Evolutionary conservation across 1,284 basidiomycete genomes (phyloP).

Genomic region (Naganishia sp.): DNA sequence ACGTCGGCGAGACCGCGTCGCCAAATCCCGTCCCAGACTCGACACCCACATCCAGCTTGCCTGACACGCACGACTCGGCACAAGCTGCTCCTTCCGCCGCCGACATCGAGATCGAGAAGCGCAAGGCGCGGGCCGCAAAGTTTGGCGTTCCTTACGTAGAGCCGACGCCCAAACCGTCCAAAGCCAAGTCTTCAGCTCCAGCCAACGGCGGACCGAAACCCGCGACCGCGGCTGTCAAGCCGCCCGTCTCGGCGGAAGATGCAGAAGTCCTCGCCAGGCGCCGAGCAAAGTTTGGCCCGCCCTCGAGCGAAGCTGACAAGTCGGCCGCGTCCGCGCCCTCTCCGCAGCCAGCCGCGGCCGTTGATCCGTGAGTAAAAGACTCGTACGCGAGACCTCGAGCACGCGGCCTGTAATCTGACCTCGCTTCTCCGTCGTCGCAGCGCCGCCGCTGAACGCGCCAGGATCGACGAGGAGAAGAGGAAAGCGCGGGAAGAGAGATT

Average conservation of each 20-base stretch:
- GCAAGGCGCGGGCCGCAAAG: constrained; percentile 36
- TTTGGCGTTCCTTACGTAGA: constrained; percentile 36
- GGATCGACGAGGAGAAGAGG: constrained; percentile 6
- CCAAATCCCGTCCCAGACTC: constrained; percentile 1
- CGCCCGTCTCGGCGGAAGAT: not conserved
- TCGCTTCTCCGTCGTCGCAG: not conserved
- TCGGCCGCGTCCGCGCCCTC: not conserved
- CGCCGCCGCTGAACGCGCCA: not conserved
- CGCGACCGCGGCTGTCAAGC: not conserved
- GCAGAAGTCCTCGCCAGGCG: constrained; percentile 24
- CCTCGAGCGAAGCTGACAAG: not conserved
- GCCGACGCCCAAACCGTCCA: not conserved
- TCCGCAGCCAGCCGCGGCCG: not conserved
- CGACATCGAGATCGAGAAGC: constrained; percentile 35
- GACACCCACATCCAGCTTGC: not conserved
- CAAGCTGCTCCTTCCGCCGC: constrained; percentile 21
- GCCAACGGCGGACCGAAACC: not conserved
- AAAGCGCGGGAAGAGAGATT: constrained; percentile 11
- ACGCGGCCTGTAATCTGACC: not conserved
- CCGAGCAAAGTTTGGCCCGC: constrained; percentile 25
- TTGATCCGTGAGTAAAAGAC: constrained; percentile 2
- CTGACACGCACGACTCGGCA: not conserved
- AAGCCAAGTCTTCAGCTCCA: not conserved
- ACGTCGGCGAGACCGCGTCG: not conserved
- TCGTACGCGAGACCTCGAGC: not conserved